These are phyloP conservation scores for Tetrapisispora taiwanensis DNA, from an alignment of 805 yeast genomes.

Conservation along the genomic window DNA sequence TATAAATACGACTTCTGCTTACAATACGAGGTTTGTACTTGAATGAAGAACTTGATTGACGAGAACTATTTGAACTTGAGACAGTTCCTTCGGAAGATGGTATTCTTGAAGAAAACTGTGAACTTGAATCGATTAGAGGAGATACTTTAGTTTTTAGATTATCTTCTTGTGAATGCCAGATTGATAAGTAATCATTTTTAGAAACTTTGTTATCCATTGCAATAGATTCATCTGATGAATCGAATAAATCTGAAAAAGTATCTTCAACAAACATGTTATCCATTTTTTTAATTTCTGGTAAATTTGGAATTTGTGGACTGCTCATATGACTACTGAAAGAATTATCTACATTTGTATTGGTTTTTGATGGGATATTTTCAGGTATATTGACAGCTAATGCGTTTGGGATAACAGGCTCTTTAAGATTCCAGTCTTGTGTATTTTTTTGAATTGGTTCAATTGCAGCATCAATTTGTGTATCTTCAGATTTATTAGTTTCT, in stretches of 20 bases:
- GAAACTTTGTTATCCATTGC: constrained; percentile 11
- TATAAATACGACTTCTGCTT: constrained; percentile 8
- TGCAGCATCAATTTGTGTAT: no score
- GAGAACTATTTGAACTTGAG: not conserved
- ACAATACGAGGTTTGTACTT: constrained; percentile 21
- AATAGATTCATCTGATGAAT: constrained; percentile 19
- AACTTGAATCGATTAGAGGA: constrained; percentile 18
- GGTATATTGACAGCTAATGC: no score
- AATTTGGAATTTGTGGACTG: constrained; percentile 1
- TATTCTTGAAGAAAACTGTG: constrained; percentile 20
- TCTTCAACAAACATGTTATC: constrained; percentile 21
- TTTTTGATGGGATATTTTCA: no score
- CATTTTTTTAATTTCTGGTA: constrained; percentile 11
- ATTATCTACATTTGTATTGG: no score
- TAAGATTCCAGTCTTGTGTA: no score
- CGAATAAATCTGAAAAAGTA: constrained; percentile 17
- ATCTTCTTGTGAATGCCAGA: constrained; percentile 27
- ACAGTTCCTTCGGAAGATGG: constrained; percentile 12
- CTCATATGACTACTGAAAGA: no score
- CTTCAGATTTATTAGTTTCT: no score
- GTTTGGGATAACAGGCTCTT: no score
- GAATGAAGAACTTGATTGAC: constrained; percentile 6
- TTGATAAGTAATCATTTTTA: constrained; percentile 20
- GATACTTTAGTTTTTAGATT: constrained; percentile 9
- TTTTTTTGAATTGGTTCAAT: no score